These are phyloP conservation scores for Boletus nobilissimus DNA, from an alignment of 1,284 basidiomycete genomes.

Conservation along the genomic window DNA sequence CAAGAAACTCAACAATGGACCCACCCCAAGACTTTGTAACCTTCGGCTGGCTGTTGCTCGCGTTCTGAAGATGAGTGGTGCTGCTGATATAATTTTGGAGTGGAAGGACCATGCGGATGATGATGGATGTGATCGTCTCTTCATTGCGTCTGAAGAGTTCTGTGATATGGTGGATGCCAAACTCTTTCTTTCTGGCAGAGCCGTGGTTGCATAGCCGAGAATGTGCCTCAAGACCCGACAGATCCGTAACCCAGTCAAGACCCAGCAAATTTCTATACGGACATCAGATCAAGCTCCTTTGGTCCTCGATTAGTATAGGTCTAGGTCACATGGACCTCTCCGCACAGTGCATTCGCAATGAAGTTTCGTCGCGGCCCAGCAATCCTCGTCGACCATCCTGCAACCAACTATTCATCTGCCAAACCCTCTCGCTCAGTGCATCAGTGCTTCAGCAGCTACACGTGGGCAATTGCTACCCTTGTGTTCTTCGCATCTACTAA, in stretches of 20 bases:
- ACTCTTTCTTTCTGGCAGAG: constrained; percentile 19
- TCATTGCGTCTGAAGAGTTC: constrained; percentile 12
- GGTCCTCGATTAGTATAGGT: neutral
- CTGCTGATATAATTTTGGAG: constrained; percentile 13
- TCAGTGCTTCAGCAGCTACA: too few relatives aligned
- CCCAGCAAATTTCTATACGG: neutral
- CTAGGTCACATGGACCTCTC: too few relatives aligned
- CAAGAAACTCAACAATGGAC: neutral
- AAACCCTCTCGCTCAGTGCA: too few relatives aligned
- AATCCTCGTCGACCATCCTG: too few relatives aligned
- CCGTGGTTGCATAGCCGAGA: neutral
- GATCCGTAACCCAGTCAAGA: neutral
- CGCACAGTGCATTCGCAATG: too few relatives aligned
- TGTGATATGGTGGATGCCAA: constrained; percentile 24
- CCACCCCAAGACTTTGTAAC: constrained; percentile 16
- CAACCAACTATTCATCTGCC: too few relatives aligned
- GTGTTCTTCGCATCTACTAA: too few relatives aligned
- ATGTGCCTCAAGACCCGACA: neutral
- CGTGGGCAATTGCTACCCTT: too few relatives aligned
- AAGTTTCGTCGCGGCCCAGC: too few relatives aligned
- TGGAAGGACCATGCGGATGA: constrained; percentile 24
- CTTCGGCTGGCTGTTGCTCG: constrained; percentile 17
- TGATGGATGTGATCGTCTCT: constrained; percentile 4
- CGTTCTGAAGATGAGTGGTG: constrained; percentile 22
- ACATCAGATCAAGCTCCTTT: neutral